Evolutionary conservation across 2,329 filamentous ascomycete genomes (phyloP), one percentile per base, ranked within the genome.

Genomic region (Sarocladium brachiariae): DNA sequence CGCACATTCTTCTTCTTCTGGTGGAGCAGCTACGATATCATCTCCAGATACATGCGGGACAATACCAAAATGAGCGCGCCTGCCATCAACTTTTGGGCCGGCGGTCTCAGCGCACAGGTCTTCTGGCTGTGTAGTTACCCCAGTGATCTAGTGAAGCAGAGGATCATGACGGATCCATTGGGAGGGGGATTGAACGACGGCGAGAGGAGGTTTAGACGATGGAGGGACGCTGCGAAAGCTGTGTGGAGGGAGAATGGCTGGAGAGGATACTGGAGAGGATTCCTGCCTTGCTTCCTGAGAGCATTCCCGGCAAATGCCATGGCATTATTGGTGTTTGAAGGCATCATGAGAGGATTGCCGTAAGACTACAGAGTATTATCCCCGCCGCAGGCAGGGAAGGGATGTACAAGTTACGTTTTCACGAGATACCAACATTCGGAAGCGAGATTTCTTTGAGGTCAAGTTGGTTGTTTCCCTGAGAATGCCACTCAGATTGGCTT

Each of bases 251-350:
- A 96, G 63, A 71, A 70, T 45, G 93, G 93, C 1, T 82, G 71
- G 70, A 86, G 70, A 63, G 93, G 90, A 0, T 97, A 90, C 66
- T 97, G 90, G 85, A 79, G 93, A 58, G 93, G 93, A 0, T 99
- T 99, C 62, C 62, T 95, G 62, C 93, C 93, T 2, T 97, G 92
- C 65, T 96, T 97, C 65, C 65, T 97, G 63, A 76, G 93, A 57
- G 93, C 93, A 3, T 97, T 97, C 66, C 93, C 93, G 13, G 92
- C 93, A 21, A 97, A 97, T 73, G 93, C 91, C 0, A 86, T 93
- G 80, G 92, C 93, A 2, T 69, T 97, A 63, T 83, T 96, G 50
- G 91, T 87, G 24, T 97, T 97, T 74, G 93, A 99, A 67, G 88
- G 85, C 2, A 87, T 93, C 50, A 92, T 96, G 87, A 80, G 89